phyloP scores from a whole-genome alignment of 2,329 filamentous ascomycete genomes.

The Stachybotrys elegans region DNA sequence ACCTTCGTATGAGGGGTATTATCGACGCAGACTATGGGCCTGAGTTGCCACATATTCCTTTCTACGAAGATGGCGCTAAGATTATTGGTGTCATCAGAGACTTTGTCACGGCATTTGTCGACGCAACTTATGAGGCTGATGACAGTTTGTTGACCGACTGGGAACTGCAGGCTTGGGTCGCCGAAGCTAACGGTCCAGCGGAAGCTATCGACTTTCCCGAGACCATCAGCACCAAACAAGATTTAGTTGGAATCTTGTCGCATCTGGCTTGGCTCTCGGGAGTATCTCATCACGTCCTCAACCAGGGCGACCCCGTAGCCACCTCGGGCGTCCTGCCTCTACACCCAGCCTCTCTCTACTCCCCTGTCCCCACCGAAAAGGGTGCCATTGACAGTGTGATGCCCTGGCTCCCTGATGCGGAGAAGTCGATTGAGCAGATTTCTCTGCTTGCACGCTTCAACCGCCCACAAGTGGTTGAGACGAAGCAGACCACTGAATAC shows the following conservation, averaged over 20 bases:
- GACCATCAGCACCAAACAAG: slow-evolving; percentile 11
- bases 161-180: slow-evolving; percentile 40
- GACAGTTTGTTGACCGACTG: slow-evolving; percentile 25
- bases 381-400: slow-evolving; percentile 26
- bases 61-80: slow-evolving; percentile 34
- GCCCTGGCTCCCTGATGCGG: slow-evolving; percentile 26
- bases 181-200: slow-evolving; percentile 31
- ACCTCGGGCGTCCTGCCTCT: slow-evolving; percentile 32
- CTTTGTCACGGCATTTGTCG: slow-evolving; percentile 36
- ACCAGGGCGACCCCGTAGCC: slow-evolving; percentile 33
- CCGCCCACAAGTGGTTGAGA: slow-evolving; percentile 21
- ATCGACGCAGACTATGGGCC: slow-evolving; percentile 29
- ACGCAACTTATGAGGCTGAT: slow-evolving; percentile 36
- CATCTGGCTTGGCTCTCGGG: slow-evolving; percentile 24
- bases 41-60: slow-evolving; percentile 35
- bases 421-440: slow-evolving; percentile 29
- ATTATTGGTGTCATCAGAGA: slow-evolving; percentile 28
- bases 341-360: slow-evolving; percentile 34
- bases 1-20: slow-evolving; percentile 34
- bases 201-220: slow-evolving; percentile 36
- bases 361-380: slow-evolving; percentile 32
- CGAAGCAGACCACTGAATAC: not conserved
- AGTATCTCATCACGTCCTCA: slow-evolving; percentile 33
- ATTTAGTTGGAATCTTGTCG: slow-evolving; percentile 35
- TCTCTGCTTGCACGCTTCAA: slow-evolving; percentile 32